Conservation (phyloP, 202 grass and related monocot species). For the Panicum virgatum region DNA sequence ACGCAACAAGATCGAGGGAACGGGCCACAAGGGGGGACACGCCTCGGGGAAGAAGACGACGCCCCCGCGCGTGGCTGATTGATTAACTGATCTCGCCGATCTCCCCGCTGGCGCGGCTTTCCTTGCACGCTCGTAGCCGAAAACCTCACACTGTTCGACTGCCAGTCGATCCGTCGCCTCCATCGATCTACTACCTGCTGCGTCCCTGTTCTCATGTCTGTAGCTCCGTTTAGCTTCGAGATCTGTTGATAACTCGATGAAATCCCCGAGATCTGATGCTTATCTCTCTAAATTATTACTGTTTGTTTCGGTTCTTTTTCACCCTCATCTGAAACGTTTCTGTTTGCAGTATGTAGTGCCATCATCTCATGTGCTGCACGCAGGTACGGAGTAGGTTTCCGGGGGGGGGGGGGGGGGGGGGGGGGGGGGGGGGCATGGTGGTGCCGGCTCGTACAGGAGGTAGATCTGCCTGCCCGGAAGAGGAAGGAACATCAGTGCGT, state of each 20-base stretch:
- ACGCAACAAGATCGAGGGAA: conserved; percentile 12
- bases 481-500: conserved; percentile 13
- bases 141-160: not conserved
- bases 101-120: conserved; percentile 26
- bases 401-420: too few species aligned
- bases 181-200: not conserved
- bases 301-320: not conserved
- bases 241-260: not conserved
- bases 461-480: conserved; percentile 34
- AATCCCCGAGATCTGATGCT: not conserved
- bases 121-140: not conserved
- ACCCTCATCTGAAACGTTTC: not conserved
- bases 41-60: conserved; percentile 14
- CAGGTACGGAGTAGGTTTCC: too few species aligned
- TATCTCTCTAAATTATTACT: not conserved
- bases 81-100: conserved; percentile 43
- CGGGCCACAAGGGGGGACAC: not conserved
- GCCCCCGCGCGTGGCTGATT: conserved; percentile 33
- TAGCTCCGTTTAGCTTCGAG: not conserved
- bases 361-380: conserved; percentile 48
- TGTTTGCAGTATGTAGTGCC: not conserved
- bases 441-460: not conserved
- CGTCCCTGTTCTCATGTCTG: not conserved
- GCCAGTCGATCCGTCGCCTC: not conserved
- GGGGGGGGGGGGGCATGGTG: conserved; percentile 38